Evolutionary conservation across 139 green algal species (phyloP).

Genomic region (Picochlorum sp.): DNA sequence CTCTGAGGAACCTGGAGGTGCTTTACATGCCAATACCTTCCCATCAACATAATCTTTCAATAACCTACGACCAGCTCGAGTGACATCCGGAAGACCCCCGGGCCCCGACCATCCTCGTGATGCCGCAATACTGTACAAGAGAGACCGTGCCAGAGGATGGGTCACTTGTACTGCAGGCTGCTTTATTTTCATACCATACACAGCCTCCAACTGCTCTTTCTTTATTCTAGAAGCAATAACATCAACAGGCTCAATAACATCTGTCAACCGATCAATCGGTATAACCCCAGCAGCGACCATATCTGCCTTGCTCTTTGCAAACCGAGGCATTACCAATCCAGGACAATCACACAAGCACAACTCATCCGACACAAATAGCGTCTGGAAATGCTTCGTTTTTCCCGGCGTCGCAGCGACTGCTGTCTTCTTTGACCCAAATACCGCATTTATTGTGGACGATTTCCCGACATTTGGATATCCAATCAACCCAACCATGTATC

Average conservation of each 20-base stretch:
- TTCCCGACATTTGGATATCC: slow-evolving; percentile 99
- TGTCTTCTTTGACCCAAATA: slow-evolving; percentile 94
- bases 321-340: slow-evolving; percentile 88
- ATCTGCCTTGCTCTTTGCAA: slow-evolving; percentile 78
- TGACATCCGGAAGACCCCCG: slow-evolving; percentile 83
- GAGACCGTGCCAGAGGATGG: slow-evolving; percentile 39
- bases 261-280: slow-evolving; percentile 92
- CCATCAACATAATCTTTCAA: slow-evolving; percentile 86
- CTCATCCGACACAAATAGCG: slow-evolving; percentile 64
- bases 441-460: slow-evolving; percentile 86
- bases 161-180: slow-evolving; percentile 18
- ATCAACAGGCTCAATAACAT: slow-evolving; percentile 67
- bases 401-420: slow-evolving; percentile 88
- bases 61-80: slow-evolving; percentile 59
- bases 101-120: slow-evolving; percentile 57
- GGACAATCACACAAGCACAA: slow-evolving; percentile 87
- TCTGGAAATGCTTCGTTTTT: slow-evolving; percentile 99
- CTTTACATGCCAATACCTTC: slow-evolving; percentile 75
- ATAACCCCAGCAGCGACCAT: slow-evolving; percentile 95
- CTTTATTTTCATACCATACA: slow-evolving; percentile 70
- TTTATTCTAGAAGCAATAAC: slow-evolving; percentile 51
- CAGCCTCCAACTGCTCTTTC: slow-evolving; percentile 48
- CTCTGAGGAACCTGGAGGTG: slow-evolving; percentile 46
- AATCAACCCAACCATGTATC: slow-evolving; percentile 76
- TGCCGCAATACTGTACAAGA: slow-evolving; percentile 49